Conservation (phyloP, 176 grass and related monocot genomes). For the Tillandsia leiboldiana region DNA sequence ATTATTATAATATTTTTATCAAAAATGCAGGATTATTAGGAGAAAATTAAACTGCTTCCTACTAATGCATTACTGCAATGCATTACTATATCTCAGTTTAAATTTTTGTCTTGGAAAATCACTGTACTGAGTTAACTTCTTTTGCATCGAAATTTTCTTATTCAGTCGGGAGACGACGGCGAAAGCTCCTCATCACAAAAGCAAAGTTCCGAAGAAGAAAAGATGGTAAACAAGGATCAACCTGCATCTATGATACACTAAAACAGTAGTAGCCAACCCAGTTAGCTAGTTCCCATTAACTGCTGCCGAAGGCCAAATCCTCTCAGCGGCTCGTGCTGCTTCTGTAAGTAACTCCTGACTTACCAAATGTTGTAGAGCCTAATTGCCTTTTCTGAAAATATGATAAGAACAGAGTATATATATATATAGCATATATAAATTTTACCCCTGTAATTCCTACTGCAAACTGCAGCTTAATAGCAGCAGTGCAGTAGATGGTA, state of each 20-base stretch:
- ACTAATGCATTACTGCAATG: too few species aligned
- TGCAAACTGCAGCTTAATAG: too few species aligned
- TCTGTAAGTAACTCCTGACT: neutral
- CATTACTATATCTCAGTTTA: neutral
- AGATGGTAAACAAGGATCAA: neutral
- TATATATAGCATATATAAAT: too few species aligned
- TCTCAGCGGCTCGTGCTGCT: neutral
- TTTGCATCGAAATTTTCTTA: neutral
- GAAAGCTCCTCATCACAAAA: neutral
- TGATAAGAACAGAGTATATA: too few species aligned
- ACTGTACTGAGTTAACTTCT: neutral
- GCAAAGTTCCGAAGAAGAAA: conserved; percentile 3
- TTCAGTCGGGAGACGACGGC: neutral
- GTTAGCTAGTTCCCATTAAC: neutral
- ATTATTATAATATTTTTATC: too few species aligned
- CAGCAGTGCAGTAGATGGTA: too few species aligned
- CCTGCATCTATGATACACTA: neutral
- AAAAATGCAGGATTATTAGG: too few species aligned
- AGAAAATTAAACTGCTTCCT: too few species aligned
- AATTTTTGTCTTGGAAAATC: neutral
- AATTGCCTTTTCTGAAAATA: neutral
- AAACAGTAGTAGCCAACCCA: neutral
- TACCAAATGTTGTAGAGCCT: neutral
- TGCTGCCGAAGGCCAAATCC: neutral
- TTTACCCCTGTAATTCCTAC: too few species aligned